Base-by-base conservation (phyloP, 225 moss, liverwort and hornwort species). In the Bryoerythrophyllum caledonicum region DNA sequence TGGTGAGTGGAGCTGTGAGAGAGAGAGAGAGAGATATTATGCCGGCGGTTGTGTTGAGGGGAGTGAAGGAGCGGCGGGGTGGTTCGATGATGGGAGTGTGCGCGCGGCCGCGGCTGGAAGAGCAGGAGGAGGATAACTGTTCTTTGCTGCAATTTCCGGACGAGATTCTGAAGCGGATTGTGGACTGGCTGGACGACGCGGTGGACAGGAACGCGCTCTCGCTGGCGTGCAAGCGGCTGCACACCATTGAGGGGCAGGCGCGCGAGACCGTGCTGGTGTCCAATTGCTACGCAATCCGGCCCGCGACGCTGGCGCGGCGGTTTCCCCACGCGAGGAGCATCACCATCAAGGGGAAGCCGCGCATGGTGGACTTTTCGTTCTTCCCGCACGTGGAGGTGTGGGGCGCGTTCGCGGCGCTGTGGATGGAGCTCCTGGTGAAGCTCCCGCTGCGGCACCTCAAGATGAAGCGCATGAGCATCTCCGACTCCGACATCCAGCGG, bases 291-390 rank as follows among this genome's bases (percentile, higher is more conserved):
- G 89, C 84, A n/a, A 74, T 89, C 48, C 43, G 75, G 27, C 89
- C 89, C 40, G 19, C 21, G 67, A 82, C 84, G 15, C 53, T 89
- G 20, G 40, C 56, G 49, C 19, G 52, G 12, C 86, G 89, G 28
- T 89, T 89, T n/a, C 89, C 86, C 41, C 81, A 86, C 75, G 86
- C 86, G 37, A 30, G 28, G 28, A 84, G 80, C n/a, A 80, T 89
- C 41, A 82, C 81, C 38, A 80, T 89, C 52, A 89, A 89, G 73
- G 89, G 89, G 20, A 84, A 89, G 67, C 89, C 89, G 65, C 84
- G 89, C 6, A 84, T 89, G 74, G 86, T 78, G 21, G 89, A 86
- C 41, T 89, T 70, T 28, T 77, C 82, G 7, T 82, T 89, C 41
- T 75, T 89, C 7, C 89, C 89, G 16, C 75, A 76, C 34, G 60